Evolutionary conservation across 495 filamentous ascomycete genomes (phyloP), one percentile per base, ranked within the genome.

Genomic region (Oleoguttula mirabilis): DNA sequence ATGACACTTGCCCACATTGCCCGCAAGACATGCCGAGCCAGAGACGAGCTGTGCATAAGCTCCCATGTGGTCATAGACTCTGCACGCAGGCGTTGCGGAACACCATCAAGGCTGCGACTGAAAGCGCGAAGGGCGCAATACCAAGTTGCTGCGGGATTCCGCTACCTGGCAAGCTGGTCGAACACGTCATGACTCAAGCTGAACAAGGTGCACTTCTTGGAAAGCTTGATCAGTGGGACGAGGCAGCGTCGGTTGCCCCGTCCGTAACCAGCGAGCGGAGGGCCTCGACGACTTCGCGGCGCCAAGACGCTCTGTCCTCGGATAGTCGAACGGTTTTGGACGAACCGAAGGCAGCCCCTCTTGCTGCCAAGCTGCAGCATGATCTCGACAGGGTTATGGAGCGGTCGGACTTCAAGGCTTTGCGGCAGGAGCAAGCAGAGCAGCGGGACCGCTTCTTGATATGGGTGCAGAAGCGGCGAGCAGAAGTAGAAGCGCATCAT

Each of bases 391-490:
- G 66, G 47, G 10, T 36, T 8, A 20, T 35, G 10, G 47, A 40
- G n/a, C 14, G 20, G 27, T 15, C 48, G 1, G 68, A 76, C 34
- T 64, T 82, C 43, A 61, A 60, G 41, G 58, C 58, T 25, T 57
- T 84, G 41, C 62, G 62, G 31, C 61, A 63, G n/a, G 49, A 63
- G 19, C 80, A 83, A 36, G 63, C 62, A 22, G 61, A 66, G 24
- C 73, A 82, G 52, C 68, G 69, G 51, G 62, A 68, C 22, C 66
- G 77, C n/a, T 80, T 84, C 45, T 31, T 66, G 6, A 50, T 54
- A 0, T 83, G 77, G 41, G 64, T 62, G 46, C 56, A 55, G 50
- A 75, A 66, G 56, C 72, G 52, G 56, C 69, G 62, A 63, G 72
- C 58, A 59, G 60, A 51, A 45, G 71, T 71, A 67, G 70, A 67